Evolutionary conservation across 495 filamentous ascomycete genomes (phyloP), one percentile per base, ranked within the genome.

Genomic region (Massariosphaeria phaeospora): DNA sequence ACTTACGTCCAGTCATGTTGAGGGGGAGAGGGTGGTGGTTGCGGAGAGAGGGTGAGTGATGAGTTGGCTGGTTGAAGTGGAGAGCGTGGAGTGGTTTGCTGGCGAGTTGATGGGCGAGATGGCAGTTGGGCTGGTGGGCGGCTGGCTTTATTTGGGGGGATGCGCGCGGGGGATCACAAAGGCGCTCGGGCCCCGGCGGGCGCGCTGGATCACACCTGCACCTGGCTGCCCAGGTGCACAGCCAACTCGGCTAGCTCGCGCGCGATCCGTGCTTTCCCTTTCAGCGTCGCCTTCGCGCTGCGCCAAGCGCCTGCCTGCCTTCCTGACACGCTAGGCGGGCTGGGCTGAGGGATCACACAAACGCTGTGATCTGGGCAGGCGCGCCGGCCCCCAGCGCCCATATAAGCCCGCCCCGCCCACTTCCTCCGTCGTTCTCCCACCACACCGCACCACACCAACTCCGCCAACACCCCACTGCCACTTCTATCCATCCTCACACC

Each of bases 1-100:
- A 90, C 89, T 88, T 80, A 95, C 89, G 89, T 87, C 89, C 89
- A 88, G 89, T 91, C 89, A 95, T 95, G 44, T 47, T 72, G 68
- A 55, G 36, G 40, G 45, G 25, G 35, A 12, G 31, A 17, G 48
- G 34, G 50, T 42, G 26, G 21, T 33, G 38, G 24, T 42, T 8
- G 42, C 39, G 38, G 9, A 25, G 10, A 20, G 29, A 39, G 42
- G 18, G 29, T 44, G 42, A 31, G 26, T 41, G 2, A 44, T 46
- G 24, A 33, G 46, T 34, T 59, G 30, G 50, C 17, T 39, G 35
- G 30, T 13, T 25, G 15, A 43, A 55, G 29, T 45, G 23, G 39
- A 34, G 38, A 17, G 17, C 24, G 29, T 13, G 43, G 27, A n/a
- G n/a, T n/a, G n/a, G n/a, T n/a, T n/a, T n/a, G n/a, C n/a, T n/a